Evolutionary conservation across 2,329 filamentous ascomycete genomes (phyloP).

Genomic region (Curvularia lunata): DNA sequence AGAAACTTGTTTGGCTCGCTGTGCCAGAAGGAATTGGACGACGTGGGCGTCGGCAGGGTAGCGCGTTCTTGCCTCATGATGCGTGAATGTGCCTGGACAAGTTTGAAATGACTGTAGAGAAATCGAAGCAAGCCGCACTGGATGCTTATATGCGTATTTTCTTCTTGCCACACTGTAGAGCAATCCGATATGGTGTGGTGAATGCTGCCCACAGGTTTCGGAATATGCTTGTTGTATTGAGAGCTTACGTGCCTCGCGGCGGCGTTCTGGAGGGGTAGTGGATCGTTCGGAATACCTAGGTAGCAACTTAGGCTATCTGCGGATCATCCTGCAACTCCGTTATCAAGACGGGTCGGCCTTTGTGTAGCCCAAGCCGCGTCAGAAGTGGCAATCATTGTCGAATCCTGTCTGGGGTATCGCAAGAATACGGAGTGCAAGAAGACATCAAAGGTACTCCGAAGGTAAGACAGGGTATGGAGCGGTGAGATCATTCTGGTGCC

Average conservation of each 20-base stretch:
- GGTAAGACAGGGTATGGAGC: slow-evolving; percentile 2
- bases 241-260: neutral
- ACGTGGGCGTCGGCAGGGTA: slow-evolving; percentile 64
- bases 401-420: neutral
- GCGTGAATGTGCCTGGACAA: neutral
- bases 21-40: slow-evolving; percentile 77
- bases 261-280: slow-evolving; percentile 22
- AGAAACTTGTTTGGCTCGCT: slow-evolving; percentile 68
- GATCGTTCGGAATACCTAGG: slow-evolving; percentile 17
- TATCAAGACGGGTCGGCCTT: neutral
- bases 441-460: slow-evolving; percentile 32
- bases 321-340: slow-evolving; percentile 21
- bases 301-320: slow-evolving; percentile 13
- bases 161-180: neutral
- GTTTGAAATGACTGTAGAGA: neutral
- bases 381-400: slow-evolving; percentile 1
- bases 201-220: slow-evolving; percentile 1
- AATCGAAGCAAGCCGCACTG: neutral
- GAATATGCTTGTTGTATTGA: slow-evolving; percentile 14
- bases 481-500: slow-evolving; percentile 18
- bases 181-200: slow-evolving; percentile 8
- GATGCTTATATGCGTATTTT: slow-evolving; percentile 6
- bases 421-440: slow-evolving; percentile 14
- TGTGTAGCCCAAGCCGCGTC: neutral
- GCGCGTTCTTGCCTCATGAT: slow-evolving; percentile 45